Evolutionary conservation across 1,139 yeast genomes (phyloP).

Genomic region (Candida labiduridarum): DNA sequence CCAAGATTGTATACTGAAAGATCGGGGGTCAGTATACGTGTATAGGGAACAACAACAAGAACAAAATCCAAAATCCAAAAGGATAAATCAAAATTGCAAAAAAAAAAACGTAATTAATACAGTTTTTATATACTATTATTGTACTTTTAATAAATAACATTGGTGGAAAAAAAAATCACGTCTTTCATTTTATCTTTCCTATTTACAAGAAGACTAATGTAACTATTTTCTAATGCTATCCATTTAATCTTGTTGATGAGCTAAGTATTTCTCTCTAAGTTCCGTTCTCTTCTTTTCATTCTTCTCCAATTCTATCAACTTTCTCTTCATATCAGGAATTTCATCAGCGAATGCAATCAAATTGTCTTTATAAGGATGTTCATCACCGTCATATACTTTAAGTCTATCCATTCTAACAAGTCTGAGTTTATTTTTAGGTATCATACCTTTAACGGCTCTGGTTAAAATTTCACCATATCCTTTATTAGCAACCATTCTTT

Average conservation of each 20-base stretch:
- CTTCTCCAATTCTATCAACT: constrained; percentile 40
- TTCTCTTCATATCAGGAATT: constrained; percentile 51
- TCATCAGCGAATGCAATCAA: constrained; percentile 88
- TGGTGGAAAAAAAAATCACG: constrained; percentile 3
- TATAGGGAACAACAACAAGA: constrained; percentile 17
- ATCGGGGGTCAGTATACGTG: constrained; percentile 47
- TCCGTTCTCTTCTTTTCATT: constrained; percentile 36
- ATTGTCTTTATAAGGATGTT: constrained; percentile 83
- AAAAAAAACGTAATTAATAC: neutral
- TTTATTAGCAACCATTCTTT: constrained; percentile 69
- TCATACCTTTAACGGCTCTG: constrained; percentile 93
- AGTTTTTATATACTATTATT: constrained; percentile 3
- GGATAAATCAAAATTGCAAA: neutral
- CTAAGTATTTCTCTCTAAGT: constrained; percentile 39
- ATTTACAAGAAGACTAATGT: constrained; percentile 5
- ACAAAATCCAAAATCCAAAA: neutral
- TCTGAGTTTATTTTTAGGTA: constrained; percentile 88
- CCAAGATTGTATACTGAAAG: constrained; percentile 81
- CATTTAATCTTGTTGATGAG: constrained; percentile 9
- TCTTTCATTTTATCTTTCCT: constrained; percentile 1
- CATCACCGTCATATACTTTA: constrained; percentile 84
- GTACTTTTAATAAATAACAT: constrained; percentile 5
- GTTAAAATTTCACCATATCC: constrained; percentile 83
- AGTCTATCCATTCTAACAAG: constrained; percentile 79
- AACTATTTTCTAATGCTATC: too few species aligned